Conservation (phyloP, 2,329 filamentous ascomycete genomes). For the Talaromyces pinophilus region DNA sequence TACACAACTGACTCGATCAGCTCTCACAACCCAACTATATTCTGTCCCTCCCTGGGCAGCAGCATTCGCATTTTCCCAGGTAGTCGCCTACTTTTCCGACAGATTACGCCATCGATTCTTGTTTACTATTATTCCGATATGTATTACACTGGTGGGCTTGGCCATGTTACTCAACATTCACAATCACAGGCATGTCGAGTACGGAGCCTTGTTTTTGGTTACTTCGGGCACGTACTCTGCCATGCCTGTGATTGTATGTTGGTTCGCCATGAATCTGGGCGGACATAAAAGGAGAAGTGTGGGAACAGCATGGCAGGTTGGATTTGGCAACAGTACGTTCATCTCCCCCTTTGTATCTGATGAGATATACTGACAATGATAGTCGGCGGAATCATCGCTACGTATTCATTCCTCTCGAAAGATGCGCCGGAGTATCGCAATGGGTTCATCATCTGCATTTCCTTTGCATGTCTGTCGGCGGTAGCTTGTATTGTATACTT, state of each 20-base stretch:
- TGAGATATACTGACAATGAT: slow-evolving; percentile 15
- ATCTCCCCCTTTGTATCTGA: background rate
- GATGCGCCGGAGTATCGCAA: slow-evolving; percentile 70
- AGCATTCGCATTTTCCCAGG: slow-evolving; percentile 77
- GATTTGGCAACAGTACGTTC: slow-evolving; percentile 65
- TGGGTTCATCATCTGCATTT: slow-evolving; percentile 76
- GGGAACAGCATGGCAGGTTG: slow-evolving; percentile 74
- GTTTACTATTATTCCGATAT: slow-evolving; percentile 70
- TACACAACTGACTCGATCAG: slow-evolving; percentile 25
- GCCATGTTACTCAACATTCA: slow-evolving; percentile 72
- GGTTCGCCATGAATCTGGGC: slow-evolving; percentile 78
- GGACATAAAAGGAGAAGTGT: slow-evolving; percentile 71
- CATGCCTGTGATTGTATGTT: slow-evolving; percentile 85
- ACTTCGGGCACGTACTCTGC: slow-evolving; percentile 72
- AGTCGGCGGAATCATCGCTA: slow-evolving; percentile 76
- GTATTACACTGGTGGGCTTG: slow-evolving; percentile 71
- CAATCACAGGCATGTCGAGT: slow-evolving; percentile 66
- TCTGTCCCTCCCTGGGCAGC: slow-evolving; percentile 64
- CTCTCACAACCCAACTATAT: slow-evolving; percentile 55
- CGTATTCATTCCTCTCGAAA: slow-evolving; percentile 65
- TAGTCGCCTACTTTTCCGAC: slow-evolving; percentile 72
- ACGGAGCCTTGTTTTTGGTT: slow-evolving; percentile 78
- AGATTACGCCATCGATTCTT: slow-evolving; percentile 69
- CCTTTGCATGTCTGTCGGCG: slow-evolving; percentile 69
- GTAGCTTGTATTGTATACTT: slow-evolving; percentile 49